These are phyloP conservation scores for Arthrocladium fulminans DNA, from an alignment of 2,329 filamentous ascomycete genomes.

Conservation along the genomic window DNA sequence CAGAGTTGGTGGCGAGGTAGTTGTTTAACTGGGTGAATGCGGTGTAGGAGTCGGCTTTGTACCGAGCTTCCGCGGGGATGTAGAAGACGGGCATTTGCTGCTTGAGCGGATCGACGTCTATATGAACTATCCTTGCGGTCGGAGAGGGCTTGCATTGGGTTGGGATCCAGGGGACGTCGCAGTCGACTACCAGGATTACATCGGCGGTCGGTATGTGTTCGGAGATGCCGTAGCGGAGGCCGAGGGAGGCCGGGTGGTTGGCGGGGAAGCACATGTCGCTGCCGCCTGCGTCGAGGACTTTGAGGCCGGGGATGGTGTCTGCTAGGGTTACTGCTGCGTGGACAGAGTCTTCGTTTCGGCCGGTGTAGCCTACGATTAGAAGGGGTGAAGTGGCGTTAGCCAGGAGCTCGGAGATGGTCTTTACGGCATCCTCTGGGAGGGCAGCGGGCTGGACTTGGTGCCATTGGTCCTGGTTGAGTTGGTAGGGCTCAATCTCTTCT, in stretches of 20 bases:
- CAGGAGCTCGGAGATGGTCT: constrained; percentile 36
- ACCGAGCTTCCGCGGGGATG: constrained; percentile 56
- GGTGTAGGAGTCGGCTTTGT: constrained; percentile 55
- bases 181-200: constrained; percentile 75
- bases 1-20: constrained; percentile 45
- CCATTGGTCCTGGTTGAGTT: constrained; percentile 62
- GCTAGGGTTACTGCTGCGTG: constrained; percentile 39
- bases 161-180: constrained; percentile 90
- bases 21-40: constrained; percentile 61
- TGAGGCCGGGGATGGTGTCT: constrained; percentile 39
- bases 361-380: constrained; percentile 44
- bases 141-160: constrained; percentile 56
- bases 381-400: constrained; percentile 41
- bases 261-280: constrained; percentile 45
- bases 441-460: constrained; percentile 59
- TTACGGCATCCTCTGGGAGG: constrained; percentile 41
- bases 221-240: constrained; percentile 65
- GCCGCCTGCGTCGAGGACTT: constrained; percentile 45
- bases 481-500: constrained; percentile 67
- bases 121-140: constrained; percentile 52
- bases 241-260: constrained; percentile 49
- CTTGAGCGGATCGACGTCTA: constrained; percentile 61
- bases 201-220: constrained; percentile 68
- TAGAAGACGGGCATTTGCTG: constrained; percentile 68
- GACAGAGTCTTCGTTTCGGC: constrained; percentile 37